phyloP scores from a whole-genome alignment of 352 stramenopile genomes.

The Pythium aristosporum region DNA sequence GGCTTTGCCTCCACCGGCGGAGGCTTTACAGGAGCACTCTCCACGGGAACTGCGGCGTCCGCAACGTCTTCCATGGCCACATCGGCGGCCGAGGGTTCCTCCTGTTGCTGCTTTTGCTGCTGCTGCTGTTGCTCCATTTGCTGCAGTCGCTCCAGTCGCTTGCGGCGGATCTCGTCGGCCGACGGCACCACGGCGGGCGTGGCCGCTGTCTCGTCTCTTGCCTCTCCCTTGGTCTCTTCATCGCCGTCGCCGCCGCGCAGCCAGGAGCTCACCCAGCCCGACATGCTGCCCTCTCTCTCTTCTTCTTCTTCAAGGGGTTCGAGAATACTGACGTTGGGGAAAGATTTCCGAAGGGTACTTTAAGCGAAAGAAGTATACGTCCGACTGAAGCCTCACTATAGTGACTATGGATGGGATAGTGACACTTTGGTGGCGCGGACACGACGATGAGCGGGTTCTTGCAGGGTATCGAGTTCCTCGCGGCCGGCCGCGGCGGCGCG shows the following conservation, averaged over 20 bases:
- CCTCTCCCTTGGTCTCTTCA: constrained; percentile 25
- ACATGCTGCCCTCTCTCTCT: constrained; percentile 18
- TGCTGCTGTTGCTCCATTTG: constrained; percentile 51
- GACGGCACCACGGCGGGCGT: constrained; percentile 27
- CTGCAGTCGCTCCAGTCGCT: constrained; percentile 61
- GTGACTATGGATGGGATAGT: constrained; percentile 6
- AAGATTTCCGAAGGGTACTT: constrained; percentile 8
- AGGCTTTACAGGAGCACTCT: neutral
- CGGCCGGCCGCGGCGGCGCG: constrained; percentile 27
- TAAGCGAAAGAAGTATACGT: constrained; percentile 7
- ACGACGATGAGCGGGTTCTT: constrained; percentile 38
- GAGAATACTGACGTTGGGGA: neutral
- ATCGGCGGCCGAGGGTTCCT: constrained; percentile 17
- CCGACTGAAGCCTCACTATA: neutral
- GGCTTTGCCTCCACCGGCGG: too few species aligned
- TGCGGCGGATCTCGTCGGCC: constrained; percentile 35
- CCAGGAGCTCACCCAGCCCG: constrained; percentile 32
- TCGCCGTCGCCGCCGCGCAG: constrained; percentile 30
- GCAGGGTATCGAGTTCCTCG: constrained; percentile 70
- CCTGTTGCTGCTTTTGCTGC: constrained; percentile 19
- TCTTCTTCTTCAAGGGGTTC: constrained; percentile 1
- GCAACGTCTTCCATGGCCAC: constrained; percentile 24
- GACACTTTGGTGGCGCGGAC: neutral
- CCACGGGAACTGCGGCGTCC: neutral
- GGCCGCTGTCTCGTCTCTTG: neutral